Base-by-base conservation (phyloP, 306 rosid genomes). In the Sicyos edulis region DNA sequence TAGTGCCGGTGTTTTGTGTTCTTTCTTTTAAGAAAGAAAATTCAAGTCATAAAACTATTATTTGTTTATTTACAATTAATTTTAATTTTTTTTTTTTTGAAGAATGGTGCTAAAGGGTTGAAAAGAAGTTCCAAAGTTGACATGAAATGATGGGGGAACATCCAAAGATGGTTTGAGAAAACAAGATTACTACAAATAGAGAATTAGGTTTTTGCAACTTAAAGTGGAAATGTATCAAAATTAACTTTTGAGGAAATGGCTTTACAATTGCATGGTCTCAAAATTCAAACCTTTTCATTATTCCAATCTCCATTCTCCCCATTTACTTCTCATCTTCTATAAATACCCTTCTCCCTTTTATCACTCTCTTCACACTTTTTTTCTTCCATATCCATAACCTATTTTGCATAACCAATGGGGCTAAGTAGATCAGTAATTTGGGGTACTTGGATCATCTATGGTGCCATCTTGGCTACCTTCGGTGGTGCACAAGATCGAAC, bases 261-360 rank as follows among this genome's bases (percentile, higher is more conserved):
- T 59, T 26, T 24, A 19, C 3, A 59, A 22, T 22, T 57, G 37
- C 32, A 22, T 5, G 1, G 42, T 24, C 65, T 26, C 65, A 13
- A 26, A 59, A 59, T 59, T 59, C 65, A 59, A 59, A 59, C 65
- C 24, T 6, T 37, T 13, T 24, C 65, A 59, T 26, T 17, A 59
- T 59, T 59, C 19, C 44, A 40, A 14, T 61, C 68, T 61, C 21
- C 49, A 16, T 32, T 29, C 19, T 61, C 9, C 5, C 1, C 2
- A 50, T 50, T 12, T 8, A 29, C 29, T 44, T 29, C 17, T 61
- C n/a, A 59, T 14, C 42, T 26, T 59, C 68, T 62, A 62, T 62
- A 62, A 62, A 62, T 62, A 34, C 22, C 42, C 11, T 14, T 62
- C 49, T 62, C n/a, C 49, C 47, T 32, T 62, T 16, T 62, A 5